These are phyloP conservation scores for Schrenkiella parvula DNA, from an alignment of 345 rosid species.

Conservation along the genomic window DNA sequence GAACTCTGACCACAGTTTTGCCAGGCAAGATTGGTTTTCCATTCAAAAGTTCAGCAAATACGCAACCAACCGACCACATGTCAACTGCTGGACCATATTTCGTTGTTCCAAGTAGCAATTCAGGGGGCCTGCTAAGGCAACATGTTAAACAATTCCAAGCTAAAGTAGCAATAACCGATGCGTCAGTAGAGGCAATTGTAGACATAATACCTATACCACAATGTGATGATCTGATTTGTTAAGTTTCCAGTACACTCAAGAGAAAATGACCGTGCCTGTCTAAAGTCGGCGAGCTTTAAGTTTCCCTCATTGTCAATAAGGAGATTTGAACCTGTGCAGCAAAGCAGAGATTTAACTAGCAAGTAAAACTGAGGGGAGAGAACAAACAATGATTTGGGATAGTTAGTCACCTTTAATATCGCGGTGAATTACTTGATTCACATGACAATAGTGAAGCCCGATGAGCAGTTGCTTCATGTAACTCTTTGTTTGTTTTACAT, in stretches of 20 bases:
- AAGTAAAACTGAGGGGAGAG: conserved; percentile 2
- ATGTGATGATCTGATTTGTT: conserved; percentile 87
- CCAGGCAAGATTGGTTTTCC: conserved; percentile 87
- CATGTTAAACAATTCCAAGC: too few species aligned
- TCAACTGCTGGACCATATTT: conserved; percentile 88
- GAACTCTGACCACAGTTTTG: conserved; percentile 54
- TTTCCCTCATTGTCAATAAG: conserved; percentile 91
- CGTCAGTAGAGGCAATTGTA: background rate
- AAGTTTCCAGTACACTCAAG: conserved; percentile 70
- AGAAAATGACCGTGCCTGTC: conserved; percentile 84
- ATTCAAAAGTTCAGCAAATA: conserved; percentile 77
- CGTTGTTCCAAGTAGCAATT: conserved; percentile 80
- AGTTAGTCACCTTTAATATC: conserved; percentile 73
- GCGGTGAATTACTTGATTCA: conserved; percentile 95
- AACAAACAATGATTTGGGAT: background rate
- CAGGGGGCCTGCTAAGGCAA: conserved; percentile 58
- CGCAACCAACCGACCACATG: conserved; percentile 95
- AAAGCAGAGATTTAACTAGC: background rate
- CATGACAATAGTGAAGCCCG: conserved; percentile 93
- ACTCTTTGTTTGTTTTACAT: conserved; percentile 45
- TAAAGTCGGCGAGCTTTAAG: conserved; percentile 93
- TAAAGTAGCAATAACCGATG: background rate
- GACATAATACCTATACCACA: conserved; percentile 79
- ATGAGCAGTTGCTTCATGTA: conserved; percentile 96
- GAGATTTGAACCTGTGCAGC: conserved; percentile 82